phyloP scores from a whole-genome alignment of 257 asterid species.

The Verbascum thapsus region DNA sequence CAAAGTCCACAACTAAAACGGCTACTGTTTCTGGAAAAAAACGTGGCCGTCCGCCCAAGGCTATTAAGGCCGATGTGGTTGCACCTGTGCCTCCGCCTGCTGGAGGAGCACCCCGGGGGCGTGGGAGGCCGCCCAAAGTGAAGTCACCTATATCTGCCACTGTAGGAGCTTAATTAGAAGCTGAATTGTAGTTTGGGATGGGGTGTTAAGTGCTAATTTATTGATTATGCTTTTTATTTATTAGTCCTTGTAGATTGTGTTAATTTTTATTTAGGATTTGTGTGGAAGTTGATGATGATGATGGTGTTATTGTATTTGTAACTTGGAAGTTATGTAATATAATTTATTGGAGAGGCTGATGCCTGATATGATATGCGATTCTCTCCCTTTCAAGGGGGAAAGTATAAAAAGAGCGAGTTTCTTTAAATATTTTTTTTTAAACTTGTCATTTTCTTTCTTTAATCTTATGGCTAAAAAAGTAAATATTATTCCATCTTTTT shows the following conservation, averaged over 20 bases:
- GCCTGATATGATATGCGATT: constrained; percentile 31
- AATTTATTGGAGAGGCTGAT: constrained; percentile 34
- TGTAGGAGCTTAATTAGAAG: constrained; percentile 60
- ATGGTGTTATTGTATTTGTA: constrained; percentile 46
- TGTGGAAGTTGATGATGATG: constrained; percentile 27
- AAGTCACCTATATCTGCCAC: constrained; percentile 55
- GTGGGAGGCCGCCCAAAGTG: constrained; percentile 90
- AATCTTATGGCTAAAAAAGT: not conserved
- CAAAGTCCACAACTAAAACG: constrained; percentile 8
- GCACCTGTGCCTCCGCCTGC: constrained; percentile 25
- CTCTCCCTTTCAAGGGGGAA: constrained; percentile 10
- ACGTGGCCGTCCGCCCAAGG: constrained; percentile 85
- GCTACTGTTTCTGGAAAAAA: constrained; percentile 49
- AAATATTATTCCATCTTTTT: not conserved
- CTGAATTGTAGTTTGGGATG: too few species aligned
- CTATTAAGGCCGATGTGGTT: constrained; percentile 19
- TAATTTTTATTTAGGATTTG: constrained; percentile 39
- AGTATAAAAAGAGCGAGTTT: too few species aligned
- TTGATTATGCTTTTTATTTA: constrained; percentile 21
- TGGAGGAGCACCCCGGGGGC: constrained; percentile 53
- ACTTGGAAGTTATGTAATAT: constrained; percentile 48
- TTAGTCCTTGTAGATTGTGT: constrained; percentile 42
- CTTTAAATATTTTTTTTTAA: constrained; percentile 2
- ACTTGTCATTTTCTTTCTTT: constrained; percentile 3
- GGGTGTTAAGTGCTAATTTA: constrained; percentile 42